These are phyloP conservation scores for Anisodus tanguticus DNA, from an alignment of 257 asterid genomes.

Conservation along the genomic window DNA sequence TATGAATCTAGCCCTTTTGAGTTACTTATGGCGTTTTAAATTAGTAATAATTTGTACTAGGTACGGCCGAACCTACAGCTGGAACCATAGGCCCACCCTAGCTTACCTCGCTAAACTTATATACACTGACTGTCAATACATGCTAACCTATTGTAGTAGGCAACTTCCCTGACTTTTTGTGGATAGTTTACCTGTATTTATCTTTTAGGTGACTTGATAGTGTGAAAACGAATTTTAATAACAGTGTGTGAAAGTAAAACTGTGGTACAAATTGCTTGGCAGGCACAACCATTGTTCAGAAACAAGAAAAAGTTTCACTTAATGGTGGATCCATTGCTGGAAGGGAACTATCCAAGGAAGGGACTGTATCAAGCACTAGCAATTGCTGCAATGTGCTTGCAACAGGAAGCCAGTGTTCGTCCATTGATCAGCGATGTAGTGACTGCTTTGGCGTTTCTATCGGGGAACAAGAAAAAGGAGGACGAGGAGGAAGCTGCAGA, in stretches of 20 bases:
- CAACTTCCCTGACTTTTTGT: not conserved
- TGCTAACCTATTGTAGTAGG: not conserved
- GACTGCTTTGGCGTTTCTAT: conserved; percentile 48
- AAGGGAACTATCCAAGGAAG: conserved; percentile 55
- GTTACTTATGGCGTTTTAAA: not conserved
- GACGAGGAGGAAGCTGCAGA: conserved; percentile 22
- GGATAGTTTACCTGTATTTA: not conserved
- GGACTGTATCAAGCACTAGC: conserved; percentile 65
- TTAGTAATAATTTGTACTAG: not conserved
- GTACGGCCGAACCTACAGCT: not conserved
- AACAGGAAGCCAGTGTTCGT: conserved; percentile 60
- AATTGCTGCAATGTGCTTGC: conserved; percentile 70
- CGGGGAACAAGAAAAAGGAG: conserved; percentile 7
- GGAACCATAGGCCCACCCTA: not conserved
- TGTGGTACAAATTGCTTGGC: conserved; percentile 15
- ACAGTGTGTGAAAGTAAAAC: not conserved
- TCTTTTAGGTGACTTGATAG: not conserved
- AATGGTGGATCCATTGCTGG: conserved; percentile 57
- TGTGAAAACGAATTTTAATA: not conserved
- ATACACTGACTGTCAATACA: not conserved
- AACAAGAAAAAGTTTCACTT: conserved; percentile 57
- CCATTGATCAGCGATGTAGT: conserved; percentile 64
- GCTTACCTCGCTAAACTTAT: not conserved
- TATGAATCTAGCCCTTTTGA: not conserved
- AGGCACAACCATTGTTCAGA: conserved; percentile 65